Conservation (phyloP, 176 grass and related monocot genomes). For the Eleusine coracana region DNA sequence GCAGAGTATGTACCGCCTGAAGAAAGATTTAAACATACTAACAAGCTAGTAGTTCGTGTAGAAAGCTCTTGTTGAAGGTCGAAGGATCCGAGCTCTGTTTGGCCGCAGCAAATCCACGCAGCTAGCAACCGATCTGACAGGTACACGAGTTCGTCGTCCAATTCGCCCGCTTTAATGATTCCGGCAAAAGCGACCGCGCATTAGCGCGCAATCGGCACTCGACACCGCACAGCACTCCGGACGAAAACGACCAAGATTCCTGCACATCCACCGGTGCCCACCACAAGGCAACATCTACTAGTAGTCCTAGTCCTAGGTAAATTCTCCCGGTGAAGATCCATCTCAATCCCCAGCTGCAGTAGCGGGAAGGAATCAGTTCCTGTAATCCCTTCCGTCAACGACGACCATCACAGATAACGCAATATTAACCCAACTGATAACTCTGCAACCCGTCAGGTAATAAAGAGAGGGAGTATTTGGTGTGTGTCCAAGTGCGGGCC, state of each 20-base stretch:
- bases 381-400: too few species aligned
- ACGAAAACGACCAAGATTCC: conserved; percentile 27
- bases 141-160: background rate
- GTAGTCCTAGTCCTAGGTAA: background rate
- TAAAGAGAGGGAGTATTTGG: background rate
- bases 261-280: background rate
- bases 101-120: background rate
- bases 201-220: conserved; percentile 32
- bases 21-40: too few species aligned
- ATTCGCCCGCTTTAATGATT: conserved; percentile 34
- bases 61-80: background rate
- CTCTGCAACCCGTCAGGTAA: background rate
- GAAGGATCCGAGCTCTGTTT: too few species aligned
- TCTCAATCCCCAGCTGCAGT: too few species aligned
- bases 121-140: conserved; percentile 19
- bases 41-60: too few species aligned
- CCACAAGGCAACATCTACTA: background rate
- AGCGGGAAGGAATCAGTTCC: too few species aligned
- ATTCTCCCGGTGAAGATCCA: background rate
- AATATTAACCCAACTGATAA: too few species aligned
- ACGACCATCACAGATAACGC: too few species aligned
- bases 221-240: conserved; percentile 41
- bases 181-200: conserved; percentile 18
- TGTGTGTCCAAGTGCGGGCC: background rate
- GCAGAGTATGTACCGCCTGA: background rate